Evolutionary conservation across 1,139 yeast species (phyloP).

Genomic region (Chernovozyma aurita): DNA sequence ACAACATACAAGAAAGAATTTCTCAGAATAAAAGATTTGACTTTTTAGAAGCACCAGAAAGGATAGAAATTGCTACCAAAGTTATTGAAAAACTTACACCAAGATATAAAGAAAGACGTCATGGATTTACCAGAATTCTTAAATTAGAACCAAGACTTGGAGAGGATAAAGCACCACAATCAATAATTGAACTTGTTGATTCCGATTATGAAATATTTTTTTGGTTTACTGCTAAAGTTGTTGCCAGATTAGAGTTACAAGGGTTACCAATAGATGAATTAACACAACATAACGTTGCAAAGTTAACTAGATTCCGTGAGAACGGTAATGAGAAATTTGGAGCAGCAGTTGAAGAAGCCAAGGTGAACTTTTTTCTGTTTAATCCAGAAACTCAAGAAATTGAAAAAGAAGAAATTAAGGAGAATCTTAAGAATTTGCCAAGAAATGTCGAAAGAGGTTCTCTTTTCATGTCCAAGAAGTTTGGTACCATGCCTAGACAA

Average conservation of each 20-base stretch:
- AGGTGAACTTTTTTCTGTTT: constrained; percentile 47
- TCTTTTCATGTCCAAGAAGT: constrained; percentile 34
- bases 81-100: constrained; percentile 59
- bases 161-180: constrained; percentile 90
- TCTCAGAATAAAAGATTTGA: constrained; percentile 22
- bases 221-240: constrained; percentile 74
- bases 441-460: constrained; percentile 24
- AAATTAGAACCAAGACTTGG: constrained; percentile 77
- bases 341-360: constrained; percentile 62
- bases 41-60: constrained; percentile 40
- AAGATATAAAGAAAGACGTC: constrained; percentile 55
- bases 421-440: constrained; percentile 33
- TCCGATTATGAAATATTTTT: constrained; percentile 66
- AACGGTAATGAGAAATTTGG: constrained; percentile 54
- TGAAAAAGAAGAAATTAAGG: constrained; percentile 18
- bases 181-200: constrained; percentile 84
- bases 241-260: constrained; percentile 73
- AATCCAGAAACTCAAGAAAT: constrained; percentile 25
- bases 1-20: constrained; percentile 16
- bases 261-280: constrained; percentile 56
- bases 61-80: constrained; percentile 45
- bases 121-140: constrained; percentile 85
- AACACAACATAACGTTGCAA: constrained; percentile 54
- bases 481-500: constrained; percentile 29
- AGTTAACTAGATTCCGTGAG: constrained; percentile 41